Conservation (phyloP, 495 filamentous ascomycete genomes). For the Pyrenula aspistea region DNA sequence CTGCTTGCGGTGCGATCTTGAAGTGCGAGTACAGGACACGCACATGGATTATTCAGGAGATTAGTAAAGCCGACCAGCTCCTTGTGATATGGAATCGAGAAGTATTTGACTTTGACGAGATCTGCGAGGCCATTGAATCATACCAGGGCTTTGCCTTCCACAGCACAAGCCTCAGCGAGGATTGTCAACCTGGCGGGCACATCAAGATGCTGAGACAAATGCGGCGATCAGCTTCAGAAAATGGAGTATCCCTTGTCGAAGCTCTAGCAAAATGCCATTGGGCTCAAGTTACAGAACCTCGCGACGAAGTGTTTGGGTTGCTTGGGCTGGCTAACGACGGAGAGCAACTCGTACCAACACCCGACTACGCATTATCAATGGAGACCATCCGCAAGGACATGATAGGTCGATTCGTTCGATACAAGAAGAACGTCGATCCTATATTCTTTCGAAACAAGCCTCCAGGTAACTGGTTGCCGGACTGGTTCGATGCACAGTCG, state of each 20-base stretch:
- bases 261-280: neutral
- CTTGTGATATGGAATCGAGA: neutral
- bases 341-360: neutral
- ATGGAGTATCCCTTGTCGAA: neutral
- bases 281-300: neutral
- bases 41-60: neutral
- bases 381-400: neutral
- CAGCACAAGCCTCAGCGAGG: neutral
- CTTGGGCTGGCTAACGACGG: neutral
- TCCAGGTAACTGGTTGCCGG: neutral
- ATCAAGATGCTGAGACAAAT: neutral
- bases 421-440: neutral
- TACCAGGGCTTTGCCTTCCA: neutral
- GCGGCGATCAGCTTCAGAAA: neutral
- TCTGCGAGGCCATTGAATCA: neutral
- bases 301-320: neutral
- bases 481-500: neutral
- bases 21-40: neutral
- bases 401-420: neutral
- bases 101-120: neutral
- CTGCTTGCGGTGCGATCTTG: neutral
- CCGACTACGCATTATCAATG: neutral
- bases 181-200: neutral
- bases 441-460: neutral
- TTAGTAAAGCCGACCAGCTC: neutral